Evolutionary conservation across 2,329 filamentous ascomycete species (phyloP), one percentile per base, ranked within the genome.

Genomic region (Sordariomycetes sp.): DNA sequence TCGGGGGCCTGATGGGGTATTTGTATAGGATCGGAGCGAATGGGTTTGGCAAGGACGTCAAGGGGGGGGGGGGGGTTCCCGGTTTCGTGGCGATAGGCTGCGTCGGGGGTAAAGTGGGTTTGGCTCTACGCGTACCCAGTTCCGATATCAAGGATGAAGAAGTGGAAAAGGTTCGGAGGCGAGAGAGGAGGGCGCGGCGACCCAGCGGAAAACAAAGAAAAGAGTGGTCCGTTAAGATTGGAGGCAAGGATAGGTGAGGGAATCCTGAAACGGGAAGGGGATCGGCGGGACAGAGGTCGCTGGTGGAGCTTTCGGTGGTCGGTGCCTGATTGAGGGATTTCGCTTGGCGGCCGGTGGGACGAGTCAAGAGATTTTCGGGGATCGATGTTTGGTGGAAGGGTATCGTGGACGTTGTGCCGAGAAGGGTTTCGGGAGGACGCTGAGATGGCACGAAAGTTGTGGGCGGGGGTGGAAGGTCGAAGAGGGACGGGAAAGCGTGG

Each of bases 191-290:
- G n/a, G n/a, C n/a, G n/a, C 7, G 39, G n/a, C n/a, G 39, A n/a
- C 53, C 50, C 51, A 24, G 42, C 56, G 34, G 53, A 57, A 52
- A 52, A 35, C 28, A 57, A 39, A 24, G 54, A 53, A 28, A 48
- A 55, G 36, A 52, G 25, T 28, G 52, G 58, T 15, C 39, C 39
- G 28, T 32, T 45, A 45, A 45, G n/a, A 45, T 45, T 45, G 39
- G 39, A 32, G 28, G 39, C 15, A 45, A 45, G 39, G 39, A 17
- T 17, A 45, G 13, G 15, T 17, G 39, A 45, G 39, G 36, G 48
- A 10, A 51, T 22, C 22, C 48, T 51, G 48, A 51, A 51, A 51
- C 48, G 48, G 48, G 48, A 12, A 51, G 48, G 13, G 20, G 48
- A 51, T 51, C 48, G 48, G 20, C 48, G 24, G 48, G 39, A n/a